Base-by-base conservation (phyloP, 441 rosid species). In the Erodium moschatum region DNA sequence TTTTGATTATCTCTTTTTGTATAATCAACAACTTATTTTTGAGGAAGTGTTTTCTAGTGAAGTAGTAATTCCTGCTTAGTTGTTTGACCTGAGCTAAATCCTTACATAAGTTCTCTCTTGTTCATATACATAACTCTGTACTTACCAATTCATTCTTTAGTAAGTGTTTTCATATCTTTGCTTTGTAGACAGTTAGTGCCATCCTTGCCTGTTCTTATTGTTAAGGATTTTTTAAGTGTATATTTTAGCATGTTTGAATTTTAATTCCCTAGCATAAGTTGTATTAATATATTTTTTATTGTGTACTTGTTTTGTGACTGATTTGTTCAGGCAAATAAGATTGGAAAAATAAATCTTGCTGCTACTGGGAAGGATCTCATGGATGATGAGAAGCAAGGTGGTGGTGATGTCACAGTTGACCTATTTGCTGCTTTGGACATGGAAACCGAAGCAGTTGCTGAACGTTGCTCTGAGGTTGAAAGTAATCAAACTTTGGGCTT, bases 321-420 rank as follows among this genome's bases (percentile, higher is more conserved):
- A 38, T 58, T 71, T 75, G 12, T 80, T 76, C 81, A 92, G 99
- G 98, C 99, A 76, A 89, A 90, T 80, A 96, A 91, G 83, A 92
- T 96, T 75, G 99, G 99, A 65, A 92, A 81, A 81, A 92, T 96
- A 84, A 96, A 96, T 81, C 94, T 92, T 61, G 99, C 98, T 81
- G 99, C 99, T 54, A 92, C 91, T 46, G 98, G 99, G 75, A 96
- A 91, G 84, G 98, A 96, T 85, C 94, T 92, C 76, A 90, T 96
- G 97, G 99, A 96, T 72, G 99, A 96, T 62, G 99, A 96, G 79
- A 96, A 96, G 75, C 98, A 82, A 81, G 97, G 91, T 81, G 97
- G 91, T 81, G 97, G 91, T 81, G 98, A 96, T 82, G 92, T 96
- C 72, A 89, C 90, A 6, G 63, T 91, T 72, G 99, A 96, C 84